Conservation (phyloP, 495 filamentous ascomycete species). For the Aspergillus baeticus region DNA sequence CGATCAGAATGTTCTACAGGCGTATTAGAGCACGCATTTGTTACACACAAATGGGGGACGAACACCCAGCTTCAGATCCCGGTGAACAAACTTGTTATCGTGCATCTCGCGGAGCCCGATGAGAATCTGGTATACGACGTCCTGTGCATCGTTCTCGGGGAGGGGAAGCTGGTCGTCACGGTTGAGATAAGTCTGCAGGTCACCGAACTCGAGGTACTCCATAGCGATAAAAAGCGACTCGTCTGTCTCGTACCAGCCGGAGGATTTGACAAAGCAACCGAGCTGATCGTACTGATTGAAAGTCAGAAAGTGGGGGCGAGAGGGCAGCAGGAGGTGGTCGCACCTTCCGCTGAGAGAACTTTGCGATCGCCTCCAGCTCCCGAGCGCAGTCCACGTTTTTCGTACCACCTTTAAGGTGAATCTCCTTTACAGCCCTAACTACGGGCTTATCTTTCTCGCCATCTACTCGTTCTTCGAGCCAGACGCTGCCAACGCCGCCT, state of each 20-base stretch:
- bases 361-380: no score
- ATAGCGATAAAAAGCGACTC: not conserved
- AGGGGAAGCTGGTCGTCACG: not conserved
- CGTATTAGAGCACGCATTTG: not conserved
- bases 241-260: not conserved
- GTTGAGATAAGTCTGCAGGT: not conserved
- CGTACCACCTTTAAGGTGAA: no score
- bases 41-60: not conserved
- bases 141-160: not conserved
- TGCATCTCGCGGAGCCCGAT: not conserved
- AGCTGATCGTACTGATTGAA: not conserved
- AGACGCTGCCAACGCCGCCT: no score
- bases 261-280: not conserved
- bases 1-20: not conserved
- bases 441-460: no score
- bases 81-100: not conserved
- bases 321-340: not conserved
- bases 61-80: not conserved
- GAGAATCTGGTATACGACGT: not conserved
- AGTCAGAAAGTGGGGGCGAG: not conserved
- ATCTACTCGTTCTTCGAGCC: no score
- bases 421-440: no score
- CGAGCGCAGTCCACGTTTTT: no score
- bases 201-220: conserved; percentile 1
- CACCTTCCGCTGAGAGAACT: not conserved